phyloP scores from a whole-genome alignment of 2,329 filamentous ascomycete genomes.

The Venturiaceae sp. region DNA sequence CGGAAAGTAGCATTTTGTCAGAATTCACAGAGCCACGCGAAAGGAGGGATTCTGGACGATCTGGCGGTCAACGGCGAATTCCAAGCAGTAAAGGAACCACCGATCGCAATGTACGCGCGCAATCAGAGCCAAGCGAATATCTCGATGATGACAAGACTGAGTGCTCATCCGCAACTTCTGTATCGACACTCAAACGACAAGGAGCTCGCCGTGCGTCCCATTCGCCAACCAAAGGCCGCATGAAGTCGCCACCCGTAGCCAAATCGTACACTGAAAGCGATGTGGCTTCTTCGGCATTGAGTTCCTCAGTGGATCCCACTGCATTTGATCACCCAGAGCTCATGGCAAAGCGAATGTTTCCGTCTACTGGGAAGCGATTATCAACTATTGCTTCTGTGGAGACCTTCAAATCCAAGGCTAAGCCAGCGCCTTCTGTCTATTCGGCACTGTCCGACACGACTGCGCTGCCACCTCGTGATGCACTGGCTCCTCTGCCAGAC shows the following conservation, averaged over 20 bases:
- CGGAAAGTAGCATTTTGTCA: background rate
- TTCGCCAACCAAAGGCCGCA: background rate
- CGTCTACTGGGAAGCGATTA: slow-evolving; percentile 44
- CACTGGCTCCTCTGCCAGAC: background rate
- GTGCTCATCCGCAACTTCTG: slow-evolving; percentile 7
- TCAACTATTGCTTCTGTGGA: slow-evolving; percentile 51
- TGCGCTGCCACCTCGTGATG: background rate
- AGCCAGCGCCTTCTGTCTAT: slow-evolving; percentile 16
- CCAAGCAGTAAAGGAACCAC: background rate
- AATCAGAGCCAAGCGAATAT: background rate
- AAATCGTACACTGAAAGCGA: slow-evolving; percentile 11
- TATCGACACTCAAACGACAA: slow-evolving; percentile 2
- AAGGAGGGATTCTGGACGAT: background rate
- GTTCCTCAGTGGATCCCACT: slow-evolving; percentile 26
- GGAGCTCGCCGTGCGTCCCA: background rate
- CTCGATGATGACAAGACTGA: slow-evolving; percentile 6
- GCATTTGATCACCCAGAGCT: slow-evolving; percentile 19
- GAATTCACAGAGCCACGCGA: background rate
- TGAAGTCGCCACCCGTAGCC: background rate
- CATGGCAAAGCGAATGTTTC: slow-evolving; percentile 28
- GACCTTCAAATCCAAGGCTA: slow-evolving; percentile 31
- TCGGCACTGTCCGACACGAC: slow-evolving; percentile 17
- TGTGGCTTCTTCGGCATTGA: slow-evolving; percentile 18
- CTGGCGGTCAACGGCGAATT: background rate
- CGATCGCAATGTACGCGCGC: background rate